Evolutionary conservation across 2,329 filamentous ascomycete genomes (phyloP).

Genomic region (Colletotrichum tropicicola): DNA sequence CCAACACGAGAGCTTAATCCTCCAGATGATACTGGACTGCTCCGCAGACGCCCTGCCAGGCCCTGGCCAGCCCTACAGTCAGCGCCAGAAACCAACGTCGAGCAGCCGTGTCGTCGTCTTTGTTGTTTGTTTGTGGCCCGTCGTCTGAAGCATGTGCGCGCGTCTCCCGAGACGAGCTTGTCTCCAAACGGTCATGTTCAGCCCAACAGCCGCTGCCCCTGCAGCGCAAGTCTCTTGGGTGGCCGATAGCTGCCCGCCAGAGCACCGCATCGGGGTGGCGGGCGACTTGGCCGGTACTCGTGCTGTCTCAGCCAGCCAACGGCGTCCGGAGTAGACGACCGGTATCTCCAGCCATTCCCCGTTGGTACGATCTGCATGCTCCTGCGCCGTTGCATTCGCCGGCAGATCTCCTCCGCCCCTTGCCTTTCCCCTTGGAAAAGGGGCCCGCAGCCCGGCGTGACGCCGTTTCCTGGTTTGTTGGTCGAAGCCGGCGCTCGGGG

Average conservation of each 20-base stretch:
- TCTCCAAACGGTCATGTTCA: constrained; percentile 11
- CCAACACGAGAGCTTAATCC: no score
- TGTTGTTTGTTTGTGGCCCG: constrained; percentile 11
- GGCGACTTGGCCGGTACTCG: constrained; percentile 7
- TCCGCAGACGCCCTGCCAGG: no score
- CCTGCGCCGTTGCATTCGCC: constrained; percentile 19
- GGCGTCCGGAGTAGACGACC: background rate
- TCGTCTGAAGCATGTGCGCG: constrained; percentile 15
- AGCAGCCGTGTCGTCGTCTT: background rate
- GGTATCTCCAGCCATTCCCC: constrained; percentile 6
- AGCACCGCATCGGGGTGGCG: background rate
- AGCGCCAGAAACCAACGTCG: background rate
- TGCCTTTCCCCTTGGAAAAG: background rate
- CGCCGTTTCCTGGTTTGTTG: constrained; percentile 3
- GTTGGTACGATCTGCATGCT: constrained; percentile 2
- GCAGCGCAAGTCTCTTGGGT: constrained; percentile 11
- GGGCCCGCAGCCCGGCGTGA: constrained; percentile 14
- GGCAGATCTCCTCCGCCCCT: constrained; percentile 15
- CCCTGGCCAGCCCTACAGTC: background rate
- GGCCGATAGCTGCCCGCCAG: constrained; percentile 13
- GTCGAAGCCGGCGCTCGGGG: background rate
- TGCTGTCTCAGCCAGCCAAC: background rate
- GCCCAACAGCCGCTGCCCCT: constrained; percentile 22
- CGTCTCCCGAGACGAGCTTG: constrained; percentile 21
- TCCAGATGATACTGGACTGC: no score